Evolutionary conservation across 2,329 filamentous ascomycete genomes (phyloP), one percentile per base, ranked within the genome.

Genomic region (Beauveria caledonica): DNA sequence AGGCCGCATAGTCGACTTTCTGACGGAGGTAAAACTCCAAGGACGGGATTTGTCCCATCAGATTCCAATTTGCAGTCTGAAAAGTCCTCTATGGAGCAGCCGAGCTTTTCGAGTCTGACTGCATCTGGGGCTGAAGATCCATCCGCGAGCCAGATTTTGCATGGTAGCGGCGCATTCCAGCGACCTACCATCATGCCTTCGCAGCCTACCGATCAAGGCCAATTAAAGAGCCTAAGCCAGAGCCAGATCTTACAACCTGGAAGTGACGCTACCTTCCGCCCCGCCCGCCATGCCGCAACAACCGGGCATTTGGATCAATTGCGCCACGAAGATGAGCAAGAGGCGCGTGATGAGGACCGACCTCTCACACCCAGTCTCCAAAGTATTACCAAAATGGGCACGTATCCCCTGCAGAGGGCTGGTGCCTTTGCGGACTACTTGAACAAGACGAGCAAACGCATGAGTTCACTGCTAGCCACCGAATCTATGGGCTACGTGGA

Each of bases 401-500:
- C 86, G 1, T 94, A 91, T 69, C 91, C 92, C 1, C 76, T 96
- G 4, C 90, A 95, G 72, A 86, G 90, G 62, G 93, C 92, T 1
- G 89, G 89, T 10, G 87, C 87, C 1, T 83, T 96, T 69, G 91
- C 92, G 9, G 90, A 87, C 51, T 96, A 92, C 69, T 78, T 97
- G 56, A 90, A 89, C 68, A 87, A 82, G 60, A 86, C 89, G 23
- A 88, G 91, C 23, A 89, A 89, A 66, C 85, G 86, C 39, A 90
- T 97, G 86, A 90, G 90, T 62, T 90, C 80, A 29, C 76, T 96
- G 9, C 76, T 97, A 50, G 90, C 93, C 7, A 90, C 88, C 0
- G 92, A 97, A 71, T 95, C 93, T 0, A 96, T 96, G 86, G 92
- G 91, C 1, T 97, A 97, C 70, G 88, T 96, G 36, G 92, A 95